A percentile compares a stretch with the other conserved stretches of the same genome.
These are phyloP conservation scores for Yamadazyma trypodendri DNA, from an alignment of 1,139 yeast genomes.

Conservation along the genomic window DNA sequence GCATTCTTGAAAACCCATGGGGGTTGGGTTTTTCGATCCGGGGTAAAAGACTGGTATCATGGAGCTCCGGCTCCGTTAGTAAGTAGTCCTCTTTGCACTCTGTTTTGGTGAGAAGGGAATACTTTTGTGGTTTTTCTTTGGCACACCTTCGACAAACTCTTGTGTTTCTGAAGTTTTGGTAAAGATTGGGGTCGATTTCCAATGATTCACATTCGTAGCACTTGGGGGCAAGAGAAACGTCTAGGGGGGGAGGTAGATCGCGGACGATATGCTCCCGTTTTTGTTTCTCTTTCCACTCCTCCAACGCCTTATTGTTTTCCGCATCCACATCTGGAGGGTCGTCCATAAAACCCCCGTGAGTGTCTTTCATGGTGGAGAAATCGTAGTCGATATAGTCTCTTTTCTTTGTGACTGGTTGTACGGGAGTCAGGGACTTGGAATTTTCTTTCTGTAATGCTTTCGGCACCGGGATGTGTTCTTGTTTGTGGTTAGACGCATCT, in stretches of 20 bases:
- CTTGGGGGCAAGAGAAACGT: conserved; percentile 67
- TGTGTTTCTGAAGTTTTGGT: conserved; percentile 59
- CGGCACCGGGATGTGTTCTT: conserved; percentile 13
- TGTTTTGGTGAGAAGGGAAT: conserved; percentile 87
- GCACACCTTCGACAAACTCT: conserved; percentile 82
- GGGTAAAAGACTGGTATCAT: conserved; percentile 65
- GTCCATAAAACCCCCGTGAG: conserved; percentile 12
- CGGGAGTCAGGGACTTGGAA: no score
- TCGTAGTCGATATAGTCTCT: conserved; percentile 89
- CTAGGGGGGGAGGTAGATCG: conserved; percentile 69
- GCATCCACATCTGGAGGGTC: conserved; percentile 19
- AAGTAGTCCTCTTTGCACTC: conserved; percentile 93
- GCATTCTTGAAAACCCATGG: conserved; percentile 92
- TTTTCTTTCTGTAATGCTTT: conserved; percentile 12
- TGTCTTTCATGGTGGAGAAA: conserved; percentile 82
- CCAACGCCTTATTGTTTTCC: conserved; percentile 44
- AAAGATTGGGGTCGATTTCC: conserved; percentile 75
- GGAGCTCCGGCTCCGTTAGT: conserved; percentile 86
- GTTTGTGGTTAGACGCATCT: conserved; percentile 23
- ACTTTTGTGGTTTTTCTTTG: conserved; percentile 76
- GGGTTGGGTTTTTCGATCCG: conserved; percentile 92
- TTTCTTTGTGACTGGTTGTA: conserved; percentile 47
- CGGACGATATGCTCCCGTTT: conserved; percentile 38
- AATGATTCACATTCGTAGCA: conserved; percentile 79
- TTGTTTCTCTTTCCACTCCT: conserved; percentile 77